Evolutionary conservation across 768 basidiomycete genomes (phyloP), one percentile per base, ranked within the genome.

Genomic region (Pleurotus citrinopileatus): DNA sequence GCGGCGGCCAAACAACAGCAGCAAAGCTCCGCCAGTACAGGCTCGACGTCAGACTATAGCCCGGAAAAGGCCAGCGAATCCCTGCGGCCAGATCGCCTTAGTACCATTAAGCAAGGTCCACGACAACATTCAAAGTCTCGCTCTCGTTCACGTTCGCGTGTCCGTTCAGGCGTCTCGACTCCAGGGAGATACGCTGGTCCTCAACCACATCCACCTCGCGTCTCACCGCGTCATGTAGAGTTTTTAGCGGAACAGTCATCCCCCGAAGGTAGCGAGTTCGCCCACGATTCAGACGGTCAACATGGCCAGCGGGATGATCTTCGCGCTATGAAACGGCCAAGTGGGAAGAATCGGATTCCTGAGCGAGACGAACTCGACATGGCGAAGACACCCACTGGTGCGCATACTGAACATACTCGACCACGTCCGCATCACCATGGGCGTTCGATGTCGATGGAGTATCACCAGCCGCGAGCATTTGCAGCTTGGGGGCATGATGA

Each of bases 401-500:
- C 70, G 37, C 76, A 70, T 55, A 32, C 69, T 45, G 48, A 61
- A 42, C 62, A 67, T 45, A 63, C 66, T 19, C 57, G 55, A 12
- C 55, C 60, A 22, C 68, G 70, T 8, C 61, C 67, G 7, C 65
- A 68, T 37, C 65, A 68, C 37, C 70, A 72, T 58, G 61, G 66
- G 38, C 69, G 73, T 28, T 68, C 69, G 15, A 67, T 67, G 50
- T 74, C 74, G 13, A 61, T 59, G n/a, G 80, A 79, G 23, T 64
- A 69, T 40, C 62, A 62, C 48, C 72, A 72, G 26, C 77, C 67
- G 42, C 74, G 82, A 29, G 86, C 88, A 6, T 94, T 94, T 62
- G 91, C 92, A 17, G 89, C 90, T 9, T 91, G 84, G 82, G 92
- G 91, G 0, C 87, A 91, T 36, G 91, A 94, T 63, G 91, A 93